These are phyloP conservation scores for Neonectria coccinea DNA, from an alignment of 2,329 filamentous ascomycete species.

Conservation along the genomic window DNA sequence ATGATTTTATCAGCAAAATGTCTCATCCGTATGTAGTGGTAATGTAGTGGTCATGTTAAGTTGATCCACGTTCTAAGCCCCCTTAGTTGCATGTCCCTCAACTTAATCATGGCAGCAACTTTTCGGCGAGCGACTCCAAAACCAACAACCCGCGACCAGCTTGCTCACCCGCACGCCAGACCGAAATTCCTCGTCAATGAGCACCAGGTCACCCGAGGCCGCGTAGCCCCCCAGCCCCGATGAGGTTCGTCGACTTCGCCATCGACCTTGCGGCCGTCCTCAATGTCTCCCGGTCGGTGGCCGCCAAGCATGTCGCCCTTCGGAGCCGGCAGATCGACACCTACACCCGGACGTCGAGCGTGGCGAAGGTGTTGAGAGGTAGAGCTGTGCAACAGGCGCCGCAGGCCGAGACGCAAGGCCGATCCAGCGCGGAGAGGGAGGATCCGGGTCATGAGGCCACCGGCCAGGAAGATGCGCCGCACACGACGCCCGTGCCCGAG, in stretches of 20 bases:
- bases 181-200: constrained; percentile 38
- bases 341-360: constrained; percentile 61
- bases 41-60: background rate
- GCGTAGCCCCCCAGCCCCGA: constrained; percentile 48
- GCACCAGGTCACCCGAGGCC: constrained; percentile 39
- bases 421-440: constrained; percentile 2
- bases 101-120: constrained; percentile 44
- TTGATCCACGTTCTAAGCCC: constrained; percentile 26
- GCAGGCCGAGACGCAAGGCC: background rate
- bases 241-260: constrained; percentile 72
- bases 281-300: constrained; percentile 76
- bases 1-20: background rate
- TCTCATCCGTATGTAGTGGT: too few species aligned
- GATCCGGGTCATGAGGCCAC: constrained; percentile 21
- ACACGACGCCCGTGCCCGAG: constrained; percentile 24
- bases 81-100: constrained; percentile 49
- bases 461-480: constrained; percentile 27
- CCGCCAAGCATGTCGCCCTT: constrained; percentile 70
- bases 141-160: constrained; percentile 26
- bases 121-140: constrained; percentile 24
- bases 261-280: constrained; percentile 78
- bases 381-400: constrained; percentile 29
- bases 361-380: constrained; percentile 52
- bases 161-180: constrained; percentile 37
- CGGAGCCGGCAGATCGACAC: constrained; percentile 65